Conservation (phyloP, 2,329 filamentous ascomycete genomes). For the Xylariaceae sp. region DNA sequence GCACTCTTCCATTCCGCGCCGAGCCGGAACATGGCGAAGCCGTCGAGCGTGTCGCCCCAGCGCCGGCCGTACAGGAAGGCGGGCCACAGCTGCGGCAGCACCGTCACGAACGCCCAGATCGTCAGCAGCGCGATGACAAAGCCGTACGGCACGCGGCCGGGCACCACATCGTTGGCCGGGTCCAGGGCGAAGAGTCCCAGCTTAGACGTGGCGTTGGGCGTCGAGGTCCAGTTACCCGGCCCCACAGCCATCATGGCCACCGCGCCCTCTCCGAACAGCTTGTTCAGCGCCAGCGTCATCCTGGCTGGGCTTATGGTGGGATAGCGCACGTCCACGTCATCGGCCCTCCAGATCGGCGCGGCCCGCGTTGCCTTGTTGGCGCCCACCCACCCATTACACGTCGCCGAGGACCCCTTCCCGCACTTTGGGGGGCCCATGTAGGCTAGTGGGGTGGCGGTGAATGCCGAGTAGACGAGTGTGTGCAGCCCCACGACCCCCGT, state of each 20-base stretch:
- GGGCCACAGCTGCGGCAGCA: conserved; percentile 1
- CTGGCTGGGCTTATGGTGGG: not conserved
- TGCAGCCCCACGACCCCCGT: conserved; percentile 3
- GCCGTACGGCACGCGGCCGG: not conserved
- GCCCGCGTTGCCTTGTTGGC: not conserved
- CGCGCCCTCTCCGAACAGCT: not conserved
- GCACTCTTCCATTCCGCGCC: conserved; percentile 4
- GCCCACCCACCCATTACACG: not conserved
- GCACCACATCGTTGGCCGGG: not conserved
- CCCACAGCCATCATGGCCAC: not conserved
- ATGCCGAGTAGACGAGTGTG: not conserved
- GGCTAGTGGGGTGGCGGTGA: not conserved
- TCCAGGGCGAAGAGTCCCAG: not conserved
- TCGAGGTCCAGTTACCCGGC: not conserved
- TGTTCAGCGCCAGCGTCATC: not conserved
- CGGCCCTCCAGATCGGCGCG: not conserved
- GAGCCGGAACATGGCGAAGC: conserved; percentile 6
- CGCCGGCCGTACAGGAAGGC: conserved; percentile 5
- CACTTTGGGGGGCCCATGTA: not conserved
- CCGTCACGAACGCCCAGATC: not conserved
- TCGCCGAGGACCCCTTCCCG: not conserved
- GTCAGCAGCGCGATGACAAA: not conserved
- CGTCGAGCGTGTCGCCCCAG: conserved; percentile 5
- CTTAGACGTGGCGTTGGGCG: not conserved
- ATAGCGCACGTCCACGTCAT: not conserved